phyloP scores from a whole-genome alignment of 257 asterid species.

The Perilla frutescens region DNA sequence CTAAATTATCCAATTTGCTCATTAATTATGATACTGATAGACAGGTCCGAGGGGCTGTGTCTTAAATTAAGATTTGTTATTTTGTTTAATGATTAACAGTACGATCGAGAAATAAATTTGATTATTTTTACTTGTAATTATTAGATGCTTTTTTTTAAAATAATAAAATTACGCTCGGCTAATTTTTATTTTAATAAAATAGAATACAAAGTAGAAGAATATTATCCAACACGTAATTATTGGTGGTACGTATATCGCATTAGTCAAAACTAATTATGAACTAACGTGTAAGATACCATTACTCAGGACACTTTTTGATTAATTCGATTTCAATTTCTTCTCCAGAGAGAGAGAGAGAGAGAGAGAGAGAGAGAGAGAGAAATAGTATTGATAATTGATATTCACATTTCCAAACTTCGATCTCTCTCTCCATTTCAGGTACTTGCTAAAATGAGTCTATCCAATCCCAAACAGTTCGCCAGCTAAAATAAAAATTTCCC shows the following conservation, averaged over 20 bases:
- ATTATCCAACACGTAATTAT: no score
- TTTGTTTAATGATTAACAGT: neutral
- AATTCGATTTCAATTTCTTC: neutral
- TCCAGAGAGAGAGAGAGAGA: neutral
- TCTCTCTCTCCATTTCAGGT: neutral
- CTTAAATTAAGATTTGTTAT: no score
- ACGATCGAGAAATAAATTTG: no score
- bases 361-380: neutral
- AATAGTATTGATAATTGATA: neutral
- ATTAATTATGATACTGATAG: neutral
- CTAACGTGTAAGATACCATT: no score
- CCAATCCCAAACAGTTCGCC: neutral
- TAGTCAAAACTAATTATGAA: no score
- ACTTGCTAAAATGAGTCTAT: neutral
- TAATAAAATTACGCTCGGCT: no score
- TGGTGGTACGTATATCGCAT: no score
- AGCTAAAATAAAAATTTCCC: neutral
- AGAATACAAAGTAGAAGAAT: no score
- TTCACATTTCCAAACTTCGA: neutral
- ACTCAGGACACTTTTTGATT: neutral
- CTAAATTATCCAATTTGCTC: slow-evolving; percentile 15
- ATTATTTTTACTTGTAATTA: no score
- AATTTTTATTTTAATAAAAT: no score
- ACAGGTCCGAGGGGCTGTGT: no score
- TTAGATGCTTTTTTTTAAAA: no score